phyloP scores from a whole-genome alignment of 148 eudicot genomes.

The Persicaria maculosa region DNA sequence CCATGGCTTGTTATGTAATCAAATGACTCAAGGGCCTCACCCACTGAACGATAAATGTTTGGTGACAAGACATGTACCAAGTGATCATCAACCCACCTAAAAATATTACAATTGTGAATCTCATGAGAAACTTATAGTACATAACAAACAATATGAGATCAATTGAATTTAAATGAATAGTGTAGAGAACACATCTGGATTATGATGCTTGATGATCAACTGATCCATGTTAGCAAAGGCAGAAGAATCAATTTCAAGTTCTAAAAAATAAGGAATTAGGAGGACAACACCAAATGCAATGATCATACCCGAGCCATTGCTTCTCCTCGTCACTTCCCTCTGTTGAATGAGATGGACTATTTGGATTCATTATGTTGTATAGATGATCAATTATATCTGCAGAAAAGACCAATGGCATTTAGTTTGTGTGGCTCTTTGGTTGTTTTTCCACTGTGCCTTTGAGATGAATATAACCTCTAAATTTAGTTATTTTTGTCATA shows the following conservation, averaged over 20 bases:
- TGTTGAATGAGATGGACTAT: constrained; percentile 19
- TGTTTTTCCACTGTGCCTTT: too few species aligned
- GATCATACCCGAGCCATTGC: constrained; percentile 76
- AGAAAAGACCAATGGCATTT: neutral
- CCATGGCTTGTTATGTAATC: constrained; percentile 86
- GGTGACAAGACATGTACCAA: constrained; percentile 94
- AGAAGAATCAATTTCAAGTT: neutral
- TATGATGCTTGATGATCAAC: neutral
- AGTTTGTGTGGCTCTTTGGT: neutral
- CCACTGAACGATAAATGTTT: constrained; percentile 70
- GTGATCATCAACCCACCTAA: constrained; percentile 92
- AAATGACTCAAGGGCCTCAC: constrained; percentile 93
- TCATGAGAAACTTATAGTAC: neutral
- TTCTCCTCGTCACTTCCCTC: constrained; percentile 52
- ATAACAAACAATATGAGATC: neutral
- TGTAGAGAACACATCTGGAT: neutral
- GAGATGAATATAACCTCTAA: too few species aligned
- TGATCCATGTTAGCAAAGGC: neutral
- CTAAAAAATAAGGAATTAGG: neutral
- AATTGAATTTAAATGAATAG: neutral
- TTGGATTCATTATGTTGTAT: constrained; percentile 42
- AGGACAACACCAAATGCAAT: neutral
- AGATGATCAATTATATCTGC: constrained; percentile 70
- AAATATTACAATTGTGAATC: constrained; percentile 4
- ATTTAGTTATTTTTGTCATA: too few species aligned